Conservation (phyloP, 2,329 filamentous ascomycete genomes). For the Neofusicoccum umdonicola region DNA sequence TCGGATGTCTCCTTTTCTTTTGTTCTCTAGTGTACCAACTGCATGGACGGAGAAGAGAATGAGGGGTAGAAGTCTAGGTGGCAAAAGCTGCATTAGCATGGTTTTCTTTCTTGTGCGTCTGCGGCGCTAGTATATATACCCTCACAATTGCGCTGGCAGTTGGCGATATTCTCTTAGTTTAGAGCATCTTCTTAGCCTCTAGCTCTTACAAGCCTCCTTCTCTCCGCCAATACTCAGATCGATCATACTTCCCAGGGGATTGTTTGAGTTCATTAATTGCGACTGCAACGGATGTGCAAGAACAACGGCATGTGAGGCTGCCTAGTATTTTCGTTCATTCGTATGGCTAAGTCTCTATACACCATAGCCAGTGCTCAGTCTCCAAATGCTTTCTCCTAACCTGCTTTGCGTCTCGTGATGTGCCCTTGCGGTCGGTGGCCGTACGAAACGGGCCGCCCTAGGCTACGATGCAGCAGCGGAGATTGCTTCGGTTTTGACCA, state of each 20-base stretch:
- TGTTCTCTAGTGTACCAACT: background rate
- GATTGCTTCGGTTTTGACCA: background rate
- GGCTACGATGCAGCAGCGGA: background rate
- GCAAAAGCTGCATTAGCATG: background rate
- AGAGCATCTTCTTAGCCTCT: background rate
- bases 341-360: background rate
- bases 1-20: background rate
- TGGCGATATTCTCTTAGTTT: background rate
- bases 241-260: background rate
- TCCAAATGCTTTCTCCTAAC: background rate
- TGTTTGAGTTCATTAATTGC: background rate
- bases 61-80: background rate
- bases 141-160: background rate
- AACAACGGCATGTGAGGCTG: background rate
- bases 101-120: background rate
- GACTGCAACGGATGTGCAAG: background rate
- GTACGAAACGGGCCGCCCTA: background rate
- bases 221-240: background rate
- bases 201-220: background rate
- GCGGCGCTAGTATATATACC: slow-evolving; percentile 7
- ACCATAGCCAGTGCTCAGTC: background rate
- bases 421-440: background rate
- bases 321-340: background rate
- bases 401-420: background rate
- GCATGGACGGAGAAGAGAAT: background rate